These are phyloP conservation scores for Chlamydomonas sp. DNA, from an alignment of 139 green algal genomes.

Conservation along the genomic window DNA sequence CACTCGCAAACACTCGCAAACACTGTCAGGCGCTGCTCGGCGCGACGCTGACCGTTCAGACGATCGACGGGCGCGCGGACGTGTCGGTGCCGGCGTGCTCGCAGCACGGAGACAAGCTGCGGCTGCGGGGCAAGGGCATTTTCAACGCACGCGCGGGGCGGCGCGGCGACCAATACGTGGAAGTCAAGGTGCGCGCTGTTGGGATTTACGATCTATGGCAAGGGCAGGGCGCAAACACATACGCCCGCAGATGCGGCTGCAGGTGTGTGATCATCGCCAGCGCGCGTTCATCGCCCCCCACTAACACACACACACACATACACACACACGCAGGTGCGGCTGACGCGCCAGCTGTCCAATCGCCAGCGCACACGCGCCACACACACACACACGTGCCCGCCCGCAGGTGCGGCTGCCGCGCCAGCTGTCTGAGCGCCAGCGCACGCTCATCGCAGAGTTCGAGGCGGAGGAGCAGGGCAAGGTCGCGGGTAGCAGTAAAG, in stretches of 20 bases:
- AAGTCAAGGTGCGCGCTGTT: too few species aligned
- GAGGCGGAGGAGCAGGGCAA: conserved; percentile 7
- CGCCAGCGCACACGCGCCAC: too few species aligned
- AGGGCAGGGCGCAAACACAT: too few species aligned
- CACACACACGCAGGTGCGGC: too few species aligned
- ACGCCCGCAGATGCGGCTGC: too few species aligned
- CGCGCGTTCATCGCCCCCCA: too few species aligned
- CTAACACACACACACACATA: too few species aligned
- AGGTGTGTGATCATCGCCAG: too few species aligned
- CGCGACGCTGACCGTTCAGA: conserved; percentile 19
- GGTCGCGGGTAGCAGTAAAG: not conserved
- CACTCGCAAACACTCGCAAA: too few species aligned
- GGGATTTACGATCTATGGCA: too few species aligned
- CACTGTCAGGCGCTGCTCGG: conserved; percentile 26
- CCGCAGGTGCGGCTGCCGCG: not conserved
- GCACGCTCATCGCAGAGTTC: conserved; percentile 6
- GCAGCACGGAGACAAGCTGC: conserved; percentile 56
- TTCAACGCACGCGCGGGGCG: conserved; percentile 18
- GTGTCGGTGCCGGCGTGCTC: conserved; percentile 22
- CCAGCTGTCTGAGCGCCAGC: conserved; percentile 2
- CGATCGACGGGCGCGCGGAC: conserved; percentile 30
- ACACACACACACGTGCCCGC: too few species aligned
- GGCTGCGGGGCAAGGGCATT: conserved; percentile 58
- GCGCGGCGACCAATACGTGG: conserved; percentile 58
- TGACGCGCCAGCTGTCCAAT: too few species aligned